Percentiles rank a stretch among this genome's conserved stretches.
phyloP scores from a whole-genome alignment of 139 green algal genomes.

The Nannochloris sp. region DNA sequence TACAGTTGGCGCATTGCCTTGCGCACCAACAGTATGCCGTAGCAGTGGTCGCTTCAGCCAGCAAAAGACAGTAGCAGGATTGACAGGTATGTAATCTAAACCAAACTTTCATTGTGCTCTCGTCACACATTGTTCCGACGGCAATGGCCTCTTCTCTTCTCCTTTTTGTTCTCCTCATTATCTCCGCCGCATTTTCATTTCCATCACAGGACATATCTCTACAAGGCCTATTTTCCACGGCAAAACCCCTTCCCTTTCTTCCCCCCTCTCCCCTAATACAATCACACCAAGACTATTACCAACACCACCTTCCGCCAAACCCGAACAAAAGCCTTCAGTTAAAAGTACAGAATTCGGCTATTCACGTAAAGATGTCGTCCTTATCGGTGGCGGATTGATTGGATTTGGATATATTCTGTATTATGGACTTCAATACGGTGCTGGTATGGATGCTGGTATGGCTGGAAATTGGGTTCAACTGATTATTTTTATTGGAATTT shows the following conservation, averaged over 20 bases:
- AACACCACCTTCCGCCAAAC: not conserved
- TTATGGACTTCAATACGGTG: conserved; percentile 73
- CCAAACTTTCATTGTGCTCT: too few relatives aligned
- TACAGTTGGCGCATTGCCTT: too few relatives aligned
- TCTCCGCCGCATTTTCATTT: too few relatives aligned
- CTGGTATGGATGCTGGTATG: conserved; percentile 60
- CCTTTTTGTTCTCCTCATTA: too few relatives aligned
- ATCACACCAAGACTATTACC: not conserved
- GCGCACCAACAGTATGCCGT: too few relatives aligned
- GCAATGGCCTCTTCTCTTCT: too few relatives aligned
- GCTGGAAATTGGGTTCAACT: conserved; percentile 84
- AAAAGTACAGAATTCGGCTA: conserved; percentile 85
- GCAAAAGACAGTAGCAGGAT: too few relatives aligned
- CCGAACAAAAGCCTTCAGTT: conserved; percentile 3
- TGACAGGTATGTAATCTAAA: too few relatives aligned
- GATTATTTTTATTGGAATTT: conserved; percentile 78
- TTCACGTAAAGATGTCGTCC: conserved; percentile 79
- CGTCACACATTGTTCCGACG: too few relatives aligned
- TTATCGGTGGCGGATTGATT: conserved; percentile 74
- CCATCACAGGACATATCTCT: too few relatives aligned
- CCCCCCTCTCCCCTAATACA: not conserved
- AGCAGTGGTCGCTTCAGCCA: too few relatives aligned
- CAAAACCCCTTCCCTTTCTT: not conserved
- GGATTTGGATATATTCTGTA: conserved; percentile 71
- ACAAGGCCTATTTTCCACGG: too few relatives aligned